Conservation (phyloP, 2,329 filamentous ascomycete genomes). For the Zasmidium citrigriseum region DNA sequence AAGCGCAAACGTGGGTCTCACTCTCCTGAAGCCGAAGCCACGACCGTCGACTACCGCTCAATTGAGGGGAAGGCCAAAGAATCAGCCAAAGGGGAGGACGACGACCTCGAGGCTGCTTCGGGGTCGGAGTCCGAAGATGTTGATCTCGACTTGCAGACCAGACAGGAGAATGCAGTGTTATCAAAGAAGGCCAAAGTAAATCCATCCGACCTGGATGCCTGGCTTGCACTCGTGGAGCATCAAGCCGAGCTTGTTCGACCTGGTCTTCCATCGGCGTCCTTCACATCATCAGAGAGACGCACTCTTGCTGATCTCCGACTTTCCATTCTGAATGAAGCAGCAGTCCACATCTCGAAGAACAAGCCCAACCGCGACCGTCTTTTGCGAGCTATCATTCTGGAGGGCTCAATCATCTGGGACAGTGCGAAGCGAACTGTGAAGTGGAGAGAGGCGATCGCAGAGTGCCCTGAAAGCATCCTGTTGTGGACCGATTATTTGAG, state of each 20-base stretch:
- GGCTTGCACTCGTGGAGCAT: constrained; percentile 77
- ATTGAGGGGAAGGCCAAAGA: constrained; percentile 37
- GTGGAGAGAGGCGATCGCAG: constrained; percentile 65
- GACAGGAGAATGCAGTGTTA: constrained; percentile 61
- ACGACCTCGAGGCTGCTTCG: constrained; percentile 39
- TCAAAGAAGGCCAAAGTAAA: constrained; percentile 63
- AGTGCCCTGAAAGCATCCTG: constrained; percentile 58
- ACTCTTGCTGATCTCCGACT: constrained; percentile 79
- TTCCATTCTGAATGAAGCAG: constrained; percentile 75
- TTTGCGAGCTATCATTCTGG: constrained; percentile 68
- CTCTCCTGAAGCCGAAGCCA: constrained; percentile 8
- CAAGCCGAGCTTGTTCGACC: constrained; percentile 68
- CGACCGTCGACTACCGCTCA: constrained; percentile 39
- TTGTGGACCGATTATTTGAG: constrained; percentile 76
- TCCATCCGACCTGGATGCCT: constrained; percentile 68
- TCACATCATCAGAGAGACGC: constrained; percentile 62
- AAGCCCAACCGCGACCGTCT: constrained; percentile 58
- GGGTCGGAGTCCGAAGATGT: constrained; percentile 24
- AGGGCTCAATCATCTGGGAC: constrained; percentile 76
- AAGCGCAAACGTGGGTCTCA: constrained; percentile 22
- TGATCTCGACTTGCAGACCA: constrained; percentile 35
- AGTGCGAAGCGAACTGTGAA: constrained; percentile 59
- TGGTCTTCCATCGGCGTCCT: constrained; percentile 46
- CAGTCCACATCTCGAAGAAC: constrained; percentile 56
- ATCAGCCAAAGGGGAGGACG: constrained; percentile 29